These are phyloP conservation scores for Colletotrichum magnum DNA, from an alignment of 2,329 filamentous ascomycete genomes.

Conservation along the genomic window DNA sequence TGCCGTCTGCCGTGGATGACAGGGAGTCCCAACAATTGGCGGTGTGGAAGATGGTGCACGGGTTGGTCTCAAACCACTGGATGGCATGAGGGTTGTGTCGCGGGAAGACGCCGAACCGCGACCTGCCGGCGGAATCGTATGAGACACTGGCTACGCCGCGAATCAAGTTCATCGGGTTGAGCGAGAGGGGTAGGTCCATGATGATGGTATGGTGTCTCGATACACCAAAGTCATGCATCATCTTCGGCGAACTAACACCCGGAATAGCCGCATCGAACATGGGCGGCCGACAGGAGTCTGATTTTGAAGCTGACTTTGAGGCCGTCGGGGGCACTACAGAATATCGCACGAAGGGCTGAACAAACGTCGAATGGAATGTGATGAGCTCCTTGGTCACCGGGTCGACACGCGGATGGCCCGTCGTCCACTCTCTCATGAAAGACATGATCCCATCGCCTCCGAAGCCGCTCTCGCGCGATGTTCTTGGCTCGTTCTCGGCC, in stretches of 20 bases:
- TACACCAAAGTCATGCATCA: conserved; percentile 85
- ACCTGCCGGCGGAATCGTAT: conserved; percentile 69
- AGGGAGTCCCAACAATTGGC: conserved; percentile 77
- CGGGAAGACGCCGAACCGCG: conserved; percentile 79
- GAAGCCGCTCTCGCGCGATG: conserved; percentile 55
- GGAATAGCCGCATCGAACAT: conserved; percentile 69
- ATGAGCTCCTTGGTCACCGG: conserved; percentile 75
- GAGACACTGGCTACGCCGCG: conserved; percentile 69
- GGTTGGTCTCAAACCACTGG: conserved; percentile 77
- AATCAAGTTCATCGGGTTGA: conserved; percentile 74
- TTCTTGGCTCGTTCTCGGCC: conserved; percentile 64
- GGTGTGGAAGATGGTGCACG: conserved; percentile 80
- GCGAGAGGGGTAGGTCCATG: conserved; percentile 76
- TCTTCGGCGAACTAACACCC: conserved; percentile 74
- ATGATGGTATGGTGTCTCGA: conserved; percentile 75
- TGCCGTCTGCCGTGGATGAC: neutral
- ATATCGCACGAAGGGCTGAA: conserved; percentile 77
- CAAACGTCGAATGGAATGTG: conserved; percentile 76
- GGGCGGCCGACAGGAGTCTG: conserved; percentile 41
- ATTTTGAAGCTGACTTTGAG: conserved; percentile 19
- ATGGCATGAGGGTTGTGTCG: conserved; percentile 69
- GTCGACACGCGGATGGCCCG: conserved; percentile 78
- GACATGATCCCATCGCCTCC: conserved; percentile 69
- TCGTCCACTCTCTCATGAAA: conserved; percentile 80
- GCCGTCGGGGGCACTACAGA: conserved; percentile 57